These are phyloP conservation scores for Pseudogymnoascus sp. DNA, from an alignment of 2,329 filamentous ascomycete genomes.

Conservation along the genomic window DNA sequence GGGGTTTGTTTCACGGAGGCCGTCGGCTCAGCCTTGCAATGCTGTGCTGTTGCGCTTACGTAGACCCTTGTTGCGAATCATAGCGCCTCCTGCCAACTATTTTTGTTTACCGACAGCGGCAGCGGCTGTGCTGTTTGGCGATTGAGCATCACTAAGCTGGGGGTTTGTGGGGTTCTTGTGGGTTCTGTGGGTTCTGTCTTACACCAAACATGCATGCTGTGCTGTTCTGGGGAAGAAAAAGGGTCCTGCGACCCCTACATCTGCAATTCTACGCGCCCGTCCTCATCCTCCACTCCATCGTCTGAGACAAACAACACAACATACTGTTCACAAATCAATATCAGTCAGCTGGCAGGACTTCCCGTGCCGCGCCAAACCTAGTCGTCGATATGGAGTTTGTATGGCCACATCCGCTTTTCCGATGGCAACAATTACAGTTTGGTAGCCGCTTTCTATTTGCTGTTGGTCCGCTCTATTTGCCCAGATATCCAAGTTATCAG, in stretches of 20 bases:
- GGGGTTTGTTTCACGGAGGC: not conserved
- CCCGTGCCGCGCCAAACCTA: not conserved
- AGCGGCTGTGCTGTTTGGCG: not conserved
- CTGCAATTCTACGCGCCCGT: not conserved
- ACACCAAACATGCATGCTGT: not conserved
- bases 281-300: not conserved
- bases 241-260: not conserved
- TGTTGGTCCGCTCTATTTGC: not conserved
- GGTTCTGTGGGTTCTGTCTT: not conserved
- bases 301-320: not conserved
- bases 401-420: not conserved
- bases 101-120: not conserved
- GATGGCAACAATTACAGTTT: not conserved
- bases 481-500: not conserved
- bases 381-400: too few species aligned
- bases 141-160: not conserved
- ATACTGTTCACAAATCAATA: not conserved
- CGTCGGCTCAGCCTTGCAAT: not conserved
- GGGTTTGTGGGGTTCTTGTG: not conserved
- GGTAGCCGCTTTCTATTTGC: not conserved
- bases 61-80: conserved; percentile 4
- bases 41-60: conserved; percentile 1
- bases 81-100: not conserved
- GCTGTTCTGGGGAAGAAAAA: not conserved
- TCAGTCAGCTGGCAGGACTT: not conserved